Percentiles rank a stretch among this genome's conserved stretches.
Conservation (phyloP, 805 yeast genomes). For the Suhomyces xylopsoci region DNA sequence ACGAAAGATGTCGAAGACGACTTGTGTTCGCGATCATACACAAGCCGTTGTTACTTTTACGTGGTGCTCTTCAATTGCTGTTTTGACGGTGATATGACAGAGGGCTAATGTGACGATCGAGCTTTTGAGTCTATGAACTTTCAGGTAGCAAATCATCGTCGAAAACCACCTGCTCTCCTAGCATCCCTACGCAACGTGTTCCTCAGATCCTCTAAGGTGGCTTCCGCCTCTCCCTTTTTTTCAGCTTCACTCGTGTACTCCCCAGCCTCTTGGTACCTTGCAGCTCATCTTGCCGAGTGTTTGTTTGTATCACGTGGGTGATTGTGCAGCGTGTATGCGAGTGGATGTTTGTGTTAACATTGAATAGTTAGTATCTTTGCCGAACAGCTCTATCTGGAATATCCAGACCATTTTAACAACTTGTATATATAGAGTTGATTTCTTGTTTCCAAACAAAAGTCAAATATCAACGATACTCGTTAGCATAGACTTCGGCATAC, state of each 20-base stretch:
- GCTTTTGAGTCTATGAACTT: not conserved
- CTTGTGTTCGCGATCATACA: not conserved
- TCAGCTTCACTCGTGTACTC: not conserved
- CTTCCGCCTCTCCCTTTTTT: not conserved
- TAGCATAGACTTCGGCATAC: not conserved
- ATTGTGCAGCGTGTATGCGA: not conserved
- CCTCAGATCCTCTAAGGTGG: not conserved
- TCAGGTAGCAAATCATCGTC: too few species aligned
- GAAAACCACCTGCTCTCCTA: too few species aligned
- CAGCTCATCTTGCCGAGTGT: not conserved
- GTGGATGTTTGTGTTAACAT: not conserved
- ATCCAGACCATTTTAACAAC: not conserved
- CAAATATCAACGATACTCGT: not conserved
- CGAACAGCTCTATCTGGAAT: not conserved
- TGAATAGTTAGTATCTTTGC: not conserved
- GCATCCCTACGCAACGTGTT: not conserved
- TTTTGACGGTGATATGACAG: not conserved
- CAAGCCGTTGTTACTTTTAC: not conserved
- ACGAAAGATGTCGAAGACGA: not conserved
- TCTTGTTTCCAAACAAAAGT: not conserved
- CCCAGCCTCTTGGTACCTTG: not conserved
- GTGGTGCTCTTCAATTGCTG: not conserved
- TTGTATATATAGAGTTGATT: not conserved
- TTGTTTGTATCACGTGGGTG: not conserved
- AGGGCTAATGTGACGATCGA: not conserved